Conservation (phyloP, 176 grass and related monocot species). For the Chrysopogon serrulatus region DNA sequence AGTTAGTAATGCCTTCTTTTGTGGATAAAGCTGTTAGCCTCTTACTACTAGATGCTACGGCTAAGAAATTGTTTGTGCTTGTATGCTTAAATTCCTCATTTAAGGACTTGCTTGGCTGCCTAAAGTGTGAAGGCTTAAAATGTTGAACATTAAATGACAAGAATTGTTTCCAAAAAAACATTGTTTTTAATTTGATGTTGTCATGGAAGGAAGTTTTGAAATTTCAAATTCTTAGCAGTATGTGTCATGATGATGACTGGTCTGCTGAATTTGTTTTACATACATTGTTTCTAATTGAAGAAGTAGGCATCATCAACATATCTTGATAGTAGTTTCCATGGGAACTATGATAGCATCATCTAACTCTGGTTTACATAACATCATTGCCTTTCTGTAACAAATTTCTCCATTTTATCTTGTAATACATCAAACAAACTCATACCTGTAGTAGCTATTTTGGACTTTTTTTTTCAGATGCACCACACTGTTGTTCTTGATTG, state of each 20-base stretch:
- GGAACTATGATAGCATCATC: not conserved
- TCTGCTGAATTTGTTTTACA: not conserved
- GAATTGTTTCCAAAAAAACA: not conserved
- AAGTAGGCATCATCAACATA: not conserved
- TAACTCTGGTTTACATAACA: not conserved
- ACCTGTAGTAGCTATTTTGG: not conserved
- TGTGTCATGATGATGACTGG: not conserved
- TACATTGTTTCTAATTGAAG: not conserved
- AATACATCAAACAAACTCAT: not conserved
- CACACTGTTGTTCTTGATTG: not conserved
- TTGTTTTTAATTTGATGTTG: not conserved
- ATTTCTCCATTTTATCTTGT: not conserved
- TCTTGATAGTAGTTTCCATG: not conserved
- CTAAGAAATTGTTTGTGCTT: not conserved
- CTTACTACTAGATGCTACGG: not conserved
- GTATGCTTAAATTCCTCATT: not conserved
- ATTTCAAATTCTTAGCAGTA: not conserved
- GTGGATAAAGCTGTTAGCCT: constrained; percentile 1
- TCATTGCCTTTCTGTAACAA: not conserved
- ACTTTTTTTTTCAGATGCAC: not conserved
- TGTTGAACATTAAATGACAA: not conserved
- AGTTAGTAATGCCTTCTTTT: constrained; percentile 19
- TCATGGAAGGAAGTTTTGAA: not conserved
- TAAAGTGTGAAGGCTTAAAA: not conserved
- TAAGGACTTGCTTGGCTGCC: not conserved